Conservation (phyloP, 2,329 filamentous ascomycete genomes). For the Hypoxylon sp. region DNA sequence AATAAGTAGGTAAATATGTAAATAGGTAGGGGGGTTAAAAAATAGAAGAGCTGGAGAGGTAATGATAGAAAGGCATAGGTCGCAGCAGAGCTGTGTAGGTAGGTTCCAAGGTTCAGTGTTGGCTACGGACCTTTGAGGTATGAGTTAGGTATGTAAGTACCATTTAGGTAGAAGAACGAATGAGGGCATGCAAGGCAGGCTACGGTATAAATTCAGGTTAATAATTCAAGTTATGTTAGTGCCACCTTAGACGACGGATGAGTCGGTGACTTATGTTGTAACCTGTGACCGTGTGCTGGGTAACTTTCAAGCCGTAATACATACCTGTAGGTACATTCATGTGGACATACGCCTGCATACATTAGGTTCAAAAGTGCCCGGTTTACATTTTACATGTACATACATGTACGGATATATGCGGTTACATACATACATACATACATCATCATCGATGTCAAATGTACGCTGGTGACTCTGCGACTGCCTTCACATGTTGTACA, state of each 20-base stretch:
- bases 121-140: not conserved
- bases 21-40: not conserved
- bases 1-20: conserved; percentile 10
- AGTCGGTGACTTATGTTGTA: conserved; percentile 28
- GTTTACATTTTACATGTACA: not conserved
- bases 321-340: conserved; percentile 4
- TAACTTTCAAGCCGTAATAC: not conserved
- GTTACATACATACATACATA: too few species aligned
- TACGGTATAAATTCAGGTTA: not conserved
- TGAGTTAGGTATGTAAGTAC: not conserved
- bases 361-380: too few species aligned
- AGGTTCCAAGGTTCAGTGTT: not conserved
- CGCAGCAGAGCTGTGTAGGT: conserved; percentile 5
- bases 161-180: conserved; percentile 5
- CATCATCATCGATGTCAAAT: too few species aligned
- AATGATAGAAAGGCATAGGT: conserved; percentile 18
- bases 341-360: not conserved
- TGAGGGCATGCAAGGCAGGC: not conserved
- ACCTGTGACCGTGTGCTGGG: conserved; percentile 17
- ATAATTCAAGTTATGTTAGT: not conserved
- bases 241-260: conserved; percentile 10
- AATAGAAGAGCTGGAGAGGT: not conserved
- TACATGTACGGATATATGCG: not conserved
- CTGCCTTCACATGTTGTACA: too few species aligned
- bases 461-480: too few species aligned